These are phyloP conservation scores for Auricularia heimuer DNA, from an alignment of 768 basidiomycete species.

Conservation along the genomic window DNA sequence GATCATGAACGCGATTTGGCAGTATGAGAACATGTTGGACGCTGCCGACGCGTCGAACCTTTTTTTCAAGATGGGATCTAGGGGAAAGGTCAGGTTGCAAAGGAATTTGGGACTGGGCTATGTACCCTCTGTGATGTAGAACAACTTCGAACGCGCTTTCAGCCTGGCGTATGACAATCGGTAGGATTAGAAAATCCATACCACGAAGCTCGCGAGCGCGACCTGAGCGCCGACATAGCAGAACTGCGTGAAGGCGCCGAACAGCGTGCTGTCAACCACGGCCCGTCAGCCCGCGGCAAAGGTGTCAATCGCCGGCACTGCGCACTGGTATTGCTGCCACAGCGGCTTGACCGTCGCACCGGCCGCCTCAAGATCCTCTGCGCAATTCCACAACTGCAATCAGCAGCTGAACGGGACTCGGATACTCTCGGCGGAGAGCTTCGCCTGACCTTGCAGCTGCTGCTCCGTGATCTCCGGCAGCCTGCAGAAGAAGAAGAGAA, in stretches of 20 bases:
- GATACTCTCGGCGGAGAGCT: too few species aligned
- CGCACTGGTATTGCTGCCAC: slow-evolving; percentile 22
- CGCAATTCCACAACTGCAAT: too few species aligned
- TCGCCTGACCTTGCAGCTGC: slow-evolving; percentile 5
- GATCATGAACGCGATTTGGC: slow-evolving; percentile 18
- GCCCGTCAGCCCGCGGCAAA: not conserved
- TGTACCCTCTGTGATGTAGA: not conserved
- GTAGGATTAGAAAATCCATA: slow-evolving; percentile 5
- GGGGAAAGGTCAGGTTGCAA: not conserved
- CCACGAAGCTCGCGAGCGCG: slow-evolving; percentile 19
- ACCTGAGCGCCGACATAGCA: slow-evolving; percentile 9
- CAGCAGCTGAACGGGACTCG: too few species aligned
- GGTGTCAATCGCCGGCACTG: not conserved
- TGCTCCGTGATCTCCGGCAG: slow-evolving; percentile 26
- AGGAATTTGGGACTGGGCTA: slow-evolving; percentile 16
- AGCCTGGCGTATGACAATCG: too few species aligned
- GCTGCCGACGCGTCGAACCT: slow-evolving; percentile 14
- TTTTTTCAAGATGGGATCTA: slow-evolving; percentile 16
- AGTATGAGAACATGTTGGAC: slow-evolving; percentile 26
- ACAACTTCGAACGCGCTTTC: not conserved
- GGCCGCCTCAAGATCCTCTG: not conserved
- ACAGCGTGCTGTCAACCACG: not conserved
- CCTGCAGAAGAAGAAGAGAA: slow-evolving; percentile 23
- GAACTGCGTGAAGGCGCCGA: not conserved
- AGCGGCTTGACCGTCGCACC: slow-evolving; percentile 15